Evolutionary conservation across 73 alveolate species (phyloP), one percentile per base, ranked within the genome.

Genomic region (Paramecium pentaurelia): DNA sequence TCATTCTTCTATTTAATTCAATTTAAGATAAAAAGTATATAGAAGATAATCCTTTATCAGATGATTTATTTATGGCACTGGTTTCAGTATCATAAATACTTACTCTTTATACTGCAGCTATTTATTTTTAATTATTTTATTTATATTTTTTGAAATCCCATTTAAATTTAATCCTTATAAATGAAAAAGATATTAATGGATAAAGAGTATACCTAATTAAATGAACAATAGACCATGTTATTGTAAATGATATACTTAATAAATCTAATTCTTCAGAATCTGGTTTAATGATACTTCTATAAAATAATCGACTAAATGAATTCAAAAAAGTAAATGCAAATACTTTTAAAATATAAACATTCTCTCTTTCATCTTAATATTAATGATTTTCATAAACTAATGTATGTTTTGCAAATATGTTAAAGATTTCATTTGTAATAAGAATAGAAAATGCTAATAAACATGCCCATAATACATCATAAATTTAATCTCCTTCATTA

Each of bases 351-450:
- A 34, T 36, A 4, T 38, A 16, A 10, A 38, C 68, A n/a, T 34
- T 75, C 30, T 42, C 88, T 18, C 32, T 38, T 25, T 75, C 70
- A 75, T 75, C 88, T 34, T 75, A 8, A 75, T 75, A 75, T 75
- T 75, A 7, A 75, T 75, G 88, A 37, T 75, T 75, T 75, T 75
- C 88, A 42, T 75, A 75, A 38, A 22, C 38, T 75, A 75, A 75
- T 1, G 88, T 38, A 30, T 42, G 32, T 36, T 30, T 75, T 12
- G 88, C 64, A 37, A 75, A 42, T 16, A 75, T 32, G 5, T 38
- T 75, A 42, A 75, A 75, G 32, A 75, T 75, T 1, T 75, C 88
- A 42, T 75, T 34, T 1, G 88, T 75, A 11, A 34, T n/a, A 16
- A 25, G 34, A 22, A 71, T 10, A 10, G 42, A 30, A 34, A 27